These are phyloP conservation scores for Hibiscus trionum DNA, from an alignment of 345 rosid genomes.

Conservation along the genomic window DNA sequence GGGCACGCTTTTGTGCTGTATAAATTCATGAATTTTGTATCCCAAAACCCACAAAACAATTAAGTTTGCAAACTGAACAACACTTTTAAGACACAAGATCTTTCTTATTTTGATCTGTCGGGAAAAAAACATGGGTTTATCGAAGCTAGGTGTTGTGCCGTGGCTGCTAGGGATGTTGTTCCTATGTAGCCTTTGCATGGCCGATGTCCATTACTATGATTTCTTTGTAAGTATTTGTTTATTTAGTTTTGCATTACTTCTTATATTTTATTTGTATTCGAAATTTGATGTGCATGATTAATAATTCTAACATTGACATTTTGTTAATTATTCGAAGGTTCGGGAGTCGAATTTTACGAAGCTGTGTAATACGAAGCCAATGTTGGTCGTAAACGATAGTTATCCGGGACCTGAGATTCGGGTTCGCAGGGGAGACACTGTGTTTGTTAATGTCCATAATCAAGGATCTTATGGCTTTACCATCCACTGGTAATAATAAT, in stretches of 20 bases:
- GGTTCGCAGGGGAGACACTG: constrained; percentile 34
- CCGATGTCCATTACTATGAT: constrained; percentile 3
- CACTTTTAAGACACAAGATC: not conserved
- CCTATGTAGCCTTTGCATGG: not conserved
- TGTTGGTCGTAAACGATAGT: constrained; percentile 37
- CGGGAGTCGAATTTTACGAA: constrained; percentile 25
- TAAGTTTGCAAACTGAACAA: not conserved
- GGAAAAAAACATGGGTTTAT: not conserved
- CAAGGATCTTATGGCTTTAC: constrained; percentile 38
- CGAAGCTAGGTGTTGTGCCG: not conserved
- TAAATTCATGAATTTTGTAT: not conserved
- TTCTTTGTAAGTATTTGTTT: not conserved
- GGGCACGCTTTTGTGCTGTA: not conserved
- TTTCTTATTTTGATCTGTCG: not conserved
- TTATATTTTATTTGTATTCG: no score
- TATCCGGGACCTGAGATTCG: constrained; percentile 42
- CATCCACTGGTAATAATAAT: constrained; percentile 37
- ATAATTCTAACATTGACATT: not conserved
- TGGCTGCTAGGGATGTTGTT: not conserved
- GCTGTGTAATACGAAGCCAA: constrained; percentile 29
- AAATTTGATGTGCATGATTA: no score
- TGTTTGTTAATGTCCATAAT: constrained; percentile 39
- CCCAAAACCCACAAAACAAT: not conserved
- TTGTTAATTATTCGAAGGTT: constrained; percentile 19
- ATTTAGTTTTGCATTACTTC: no score